Evolutionary conservation across 1,139 yeast genomes (phyloP).

Genomic region (Taiozyma sp.): DNA sequence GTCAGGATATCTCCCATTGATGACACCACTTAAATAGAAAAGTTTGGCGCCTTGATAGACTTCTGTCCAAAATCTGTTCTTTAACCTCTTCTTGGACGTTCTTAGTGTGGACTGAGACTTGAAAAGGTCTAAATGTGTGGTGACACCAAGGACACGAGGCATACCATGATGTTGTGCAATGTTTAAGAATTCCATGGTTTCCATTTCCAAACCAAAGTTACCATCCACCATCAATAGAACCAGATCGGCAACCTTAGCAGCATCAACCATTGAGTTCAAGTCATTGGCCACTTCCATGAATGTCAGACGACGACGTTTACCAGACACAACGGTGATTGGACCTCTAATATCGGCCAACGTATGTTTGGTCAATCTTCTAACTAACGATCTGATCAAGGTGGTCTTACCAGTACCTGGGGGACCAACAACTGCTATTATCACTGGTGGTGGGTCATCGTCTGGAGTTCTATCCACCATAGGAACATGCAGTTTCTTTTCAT

Average conservation of each 20-base stretch:
- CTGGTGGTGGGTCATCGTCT: conserved; percentile 96
- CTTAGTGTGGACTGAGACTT: conserved; percentile 85
- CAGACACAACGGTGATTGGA: conserved; percentile 96
- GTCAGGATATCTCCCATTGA: conserved; percentile 97
- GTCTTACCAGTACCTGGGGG: conserved; percentile 99
- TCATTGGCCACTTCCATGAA: conserved; percentile 93
- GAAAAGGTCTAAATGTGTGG: conserved; percentile 93
- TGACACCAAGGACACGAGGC: conserved; percentile 94
- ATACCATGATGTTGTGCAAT: conserved; percentile 98
- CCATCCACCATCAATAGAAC: conserved; percentile 91
- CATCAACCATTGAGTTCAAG: conserved; percentile 91
- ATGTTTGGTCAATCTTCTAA: conserved; percentile 85
- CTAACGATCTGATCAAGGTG: conserved; percentile 84
- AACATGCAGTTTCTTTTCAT: conserved; percentile 84
- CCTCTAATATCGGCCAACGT: conserved; percentile 84
- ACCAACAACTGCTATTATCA: conserved; percentile 93
- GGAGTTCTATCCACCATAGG: conserved; percentile 98
- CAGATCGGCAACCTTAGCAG: conserved; percentile 92
- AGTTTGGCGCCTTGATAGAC: conserved; percentile 97
- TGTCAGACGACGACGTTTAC: conserved; percentile 88
- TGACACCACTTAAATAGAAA: conserved; percentile 90
- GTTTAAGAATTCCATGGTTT: conserved; percentile 97
- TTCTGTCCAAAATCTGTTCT: conserved; percentile 98
- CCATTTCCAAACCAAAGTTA: conserved; percentile 98
- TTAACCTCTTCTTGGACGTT: conserved; percentile 86